Conservation (phyloP, 805 yeast species). For the Priceomyces carsonii region DNA sequence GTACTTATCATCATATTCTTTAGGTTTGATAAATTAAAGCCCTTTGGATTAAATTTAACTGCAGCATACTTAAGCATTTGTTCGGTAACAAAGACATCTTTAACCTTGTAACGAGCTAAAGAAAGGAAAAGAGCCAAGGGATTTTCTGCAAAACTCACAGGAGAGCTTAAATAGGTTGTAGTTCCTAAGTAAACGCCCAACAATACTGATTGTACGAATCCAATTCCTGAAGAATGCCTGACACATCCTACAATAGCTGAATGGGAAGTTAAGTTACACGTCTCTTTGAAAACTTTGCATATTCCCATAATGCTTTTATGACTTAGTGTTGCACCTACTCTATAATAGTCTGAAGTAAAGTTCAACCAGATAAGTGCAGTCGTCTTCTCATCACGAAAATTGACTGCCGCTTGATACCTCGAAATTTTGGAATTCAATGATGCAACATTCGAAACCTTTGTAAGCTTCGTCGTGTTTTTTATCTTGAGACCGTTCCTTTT, state of each 20-base stretch:
- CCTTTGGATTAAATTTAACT: slow-evolving; percentile 57
- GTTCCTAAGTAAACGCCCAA: slow-evolving; percentile 87
- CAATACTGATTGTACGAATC: slow-evolving; percentile 82
- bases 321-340: slow-evolving; percentile 57
- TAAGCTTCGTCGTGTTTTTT: slow-evolving; percentile 66
- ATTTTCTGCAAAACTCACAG: slow-evolving; percentile 71
- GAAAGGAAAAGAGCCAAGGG: slow-evolving; percentile 73
- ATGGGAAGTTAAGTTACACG: slow-evolving; percentile 75
- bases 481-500: slow-evolving; percentile 47
- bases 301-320: slow-evolving; percentile 69
- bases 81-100: slow-evolving; percentile 81
- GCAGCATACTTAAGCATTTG: slow-evolving; percentile 81
- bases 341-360: slow-evolving; percentile 70
- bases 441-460: slow-evolving; percentile 39
- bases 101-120: slow-evolving; percentile 73
- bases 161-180: slow-evolving; percentile 77
- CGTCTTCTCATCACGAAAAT: slow-evolving; percentile 41
- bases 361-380: slow-evolving; percentile 65
- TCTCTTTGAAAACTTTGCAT: slow-evolving; percentile 89
- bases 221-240: slow-evolving; percentile 80
- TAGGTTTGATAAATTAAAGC: slow-evolving; percentile 59
- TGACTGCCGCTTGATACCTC: slow-evolving; percentile 40
- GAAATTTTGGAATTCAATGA: slow-evolving; percentile 45
- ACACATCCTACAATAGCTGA: slow-evolving; percentile 84
- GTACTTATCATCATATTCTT: slow-evolving; percentile 84